These are phyloP conservation scores for Maudiozyma serrabonitensis DNA, from an alignment of 805 yeast species.

Conservation along the genomic window DNA sequence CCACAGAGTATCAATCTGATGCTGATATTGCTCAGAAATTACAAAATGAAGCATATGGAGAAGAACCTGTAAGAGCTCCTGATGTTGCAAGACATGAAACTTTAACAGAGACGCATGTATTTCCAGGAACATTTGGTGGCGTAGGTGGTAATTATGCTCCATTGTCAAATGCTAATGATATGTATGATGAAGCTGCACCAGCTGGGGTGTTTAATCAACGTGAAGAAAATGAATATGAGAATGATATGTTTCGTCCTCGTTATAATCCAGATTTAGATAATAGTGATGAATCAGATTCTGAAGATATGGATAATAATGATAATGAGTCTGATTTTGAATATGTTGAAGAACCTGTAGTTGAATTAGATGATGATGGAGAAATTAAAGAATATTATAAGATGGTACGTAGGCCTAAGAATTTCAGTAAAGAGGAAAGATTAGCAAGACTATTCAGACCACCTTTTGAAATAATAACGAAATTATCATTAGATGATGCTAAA, in stretches of 20 bases:
- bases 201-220: constrained; percentile 32
- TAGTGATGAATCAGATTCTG: constrained; percentile 4
- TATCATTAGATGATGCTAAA: constrained; percentile 67
- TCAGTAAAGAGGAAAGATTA: constrained; percentile 40
- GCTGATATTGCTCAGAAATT: constrained; percentile 51
- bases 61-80: constrained; percentile 57
- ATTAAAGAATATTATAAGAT: constrained; percentile 25
- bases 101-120: constrained; percentile 35
- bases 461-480: constrained; percentile 68
- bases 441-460: constrained; percentile 90
- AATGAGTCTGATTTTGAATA: constrained; percentile 21
- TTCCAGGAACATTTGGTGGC: constrained; percentile 32
- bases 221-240: constrained; percentile 7
- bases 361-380: constrained; percentile 31
- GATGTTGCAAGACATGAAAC: constrained; percentile 64
- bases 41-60: constrained; percentile 52
- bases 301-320: too few relatives aligned
- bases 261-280: constrained; percentile 25
- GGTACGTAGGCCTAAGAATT: constrained; percentile 18
- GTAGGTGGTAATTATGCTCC: constrained; percentile 30
- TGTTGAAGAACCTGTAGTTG: constrained; percentile 26
- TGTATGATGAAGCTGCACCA: constrained; percentile 30
- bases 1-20: constrained; percentile 21
- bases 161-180: constrained; percentile 16
- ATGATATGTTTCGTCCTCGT: constrained; percentile 8